Conservation (phyloP, 257 asterid genomes). For the Capsicum rhomboideum region DNA sequence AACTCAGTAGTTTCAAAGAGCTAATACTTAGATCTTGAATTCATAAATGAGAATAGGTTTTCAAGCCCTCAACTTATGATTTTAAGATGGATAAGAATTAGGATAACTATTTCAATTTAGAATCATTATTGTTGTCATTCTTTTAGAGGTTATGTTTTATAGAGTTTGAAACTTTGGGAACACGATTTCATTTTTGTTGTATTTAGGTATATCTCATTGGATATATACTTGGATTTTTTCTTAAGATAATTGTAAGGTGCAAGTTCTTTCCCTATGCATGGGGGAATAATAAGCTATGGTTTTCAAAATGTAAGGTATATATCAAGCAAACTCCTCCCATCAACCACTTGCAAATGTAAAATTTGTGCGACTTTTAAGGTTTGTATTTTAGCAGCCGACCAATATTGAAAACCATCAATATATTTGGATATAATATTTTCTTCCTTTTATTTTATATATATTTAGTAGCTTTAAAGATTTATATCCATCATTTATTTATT, state of each 20-base stretch:
- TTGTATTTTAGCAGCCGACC: slow-evolving; percentile 2
- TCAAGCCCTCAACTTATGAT: background rate
- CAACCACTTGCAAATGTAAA: background rate
- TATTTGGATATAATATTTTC: background rate
- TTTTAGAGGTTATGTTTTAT: background rate
- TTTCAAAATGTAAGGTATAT: background rate
- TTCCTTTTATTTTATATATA: background rate
- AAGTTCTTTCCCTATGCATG: background rate
- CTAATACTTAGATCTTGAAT: background rate
- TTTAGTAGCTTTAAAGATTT: background rate
- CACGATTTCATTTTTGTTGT: background rate
- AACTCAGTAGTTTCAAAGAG: rapidly evolving
- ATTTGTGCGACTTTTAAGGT: background rate
- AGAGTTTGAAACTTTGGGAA: background rate
- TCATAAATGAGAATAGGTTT: background rate
- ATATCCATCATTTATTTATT: background rate
- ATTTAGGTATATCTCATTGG: background rate
- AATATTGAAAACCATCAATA: background rate
- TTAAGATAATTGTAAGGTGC: background rate
- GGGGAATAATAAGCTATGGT: background rate
- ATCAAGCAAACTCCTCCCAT: background rate
- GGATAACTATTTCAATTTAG: background rate
- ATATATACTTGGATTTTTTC: background rate
- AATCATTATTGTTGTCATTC: background rate
- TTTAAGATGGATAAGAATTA: background rate